These are phyloP conservation scores for Suillus cothurnatus DNA, from an alignment of 768 basidiomycete genomes.

Conservation along the genomic window DNA sequence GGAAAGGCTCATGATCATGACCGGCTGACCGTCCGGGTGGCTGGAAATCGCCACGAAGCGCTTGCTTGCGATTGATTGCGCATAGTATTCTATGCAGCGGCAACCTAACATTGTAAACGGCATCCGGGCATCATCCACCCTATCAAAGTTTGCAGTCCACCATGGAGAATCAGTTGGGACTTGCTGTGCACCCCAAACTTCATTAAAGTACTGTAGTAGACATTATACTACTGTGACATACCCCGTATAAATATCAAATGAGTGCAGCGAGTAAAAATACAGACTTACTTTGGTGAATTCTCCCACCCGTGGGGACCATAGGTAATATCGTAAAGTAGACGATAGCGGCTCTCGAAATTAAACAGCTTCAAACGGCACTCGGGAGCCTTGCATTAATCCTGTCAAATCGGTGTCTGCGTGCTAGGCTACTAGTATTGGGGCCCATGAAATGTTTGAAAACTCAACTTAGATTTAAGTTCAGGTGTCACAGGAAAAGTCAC, in stretches of 20 bases:
- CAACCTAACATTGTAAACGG: not conserved
- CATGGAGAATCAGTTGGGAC: constrained; percentile 3
- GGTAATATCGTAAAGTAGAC: not conserved
- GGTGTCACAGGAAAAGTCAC: not conserved
- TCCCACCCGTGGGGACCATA: not conserved
- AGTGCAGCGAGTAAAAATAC: not conserved
- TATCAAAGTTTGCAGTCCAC: no score
- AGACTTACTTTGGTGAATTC: not conserved
- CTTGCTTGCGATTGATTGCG: constrained; percentile 17
- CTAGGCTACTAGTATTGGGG: not conserved
- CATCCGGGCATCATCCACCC: not conserved
- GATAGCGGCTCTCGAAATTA: not conserved
- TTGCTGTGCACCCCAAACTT: not conserved
- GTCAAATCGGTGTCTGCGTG: not conserved
- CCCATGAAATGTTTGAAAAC: not conserved
- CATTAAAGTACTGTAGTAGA: not conserved
- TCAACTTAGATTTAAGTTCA: not conserved
- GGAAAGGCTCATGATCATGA: constrained; percentile 9
- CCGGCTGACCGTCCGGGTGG: not conserved
- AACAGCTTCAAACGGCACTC: not conserved
- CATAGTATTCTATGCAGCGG: constrained; percentile 9
- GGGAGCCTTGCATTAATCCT: not conserved
- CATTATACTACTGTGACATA: not conserved
- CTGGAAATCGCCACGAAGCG: constrained; percentile 17
- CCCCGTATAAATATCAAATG: not conserved